phyloP scores from a whole-genome alignment of 768 basidiomycete genomes.

The Amanita muscaria region DNA sequence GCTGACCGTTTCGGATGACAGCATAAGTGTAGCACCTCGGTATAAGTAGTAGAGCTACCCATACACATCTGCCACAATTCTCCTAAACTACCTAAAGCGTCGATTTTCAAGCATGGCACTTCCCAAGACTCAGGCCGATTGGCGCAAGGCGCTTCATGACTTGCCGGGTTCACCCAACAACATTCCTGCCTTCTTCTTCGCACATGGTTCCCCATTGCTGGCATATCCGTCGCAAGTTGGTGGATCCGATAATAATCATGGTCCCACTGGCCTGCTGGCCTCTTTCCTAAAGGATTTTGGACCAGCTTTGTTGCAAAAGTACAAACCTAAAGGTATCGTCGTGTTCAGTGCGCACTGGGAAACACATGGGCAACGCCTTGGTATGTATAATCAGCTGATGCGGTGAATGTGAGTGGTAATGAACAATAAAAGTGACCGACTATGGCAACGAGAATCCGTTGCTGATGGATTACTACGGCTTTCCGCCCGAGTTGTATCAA shows the following conservation, averaged over 20 bases:
- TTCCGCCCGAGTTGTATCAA: conserved; percentile 47
- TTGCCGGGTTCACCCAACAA: conserved; percentile 49
- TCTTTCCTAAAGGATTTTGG: conserved; percentile 60
- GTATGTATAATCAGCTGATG: conserved; percentile 31
- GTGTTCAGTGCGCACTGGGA: conserved; percentile 86
- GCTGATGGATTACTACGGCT: conserved; percentile 68
- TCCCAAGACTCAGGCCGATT: conserved; percentile 23
- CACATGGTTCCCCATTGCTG: conserved; percentile 55
- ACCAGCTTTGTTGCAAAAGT: conserved; percentile 53
- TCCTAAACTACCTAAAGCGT: no score
- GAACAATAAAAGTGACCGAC: conserved; percentile 42
- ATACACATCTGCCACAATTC: no score
- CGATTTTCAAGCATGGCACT: neutral
- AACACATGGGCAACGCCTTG: conserved; percentile 46
- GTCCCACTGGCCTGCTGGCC: conserved; percentile 45
- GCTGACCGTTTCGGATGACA: no score
- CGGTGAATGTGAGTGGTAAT: neutral
- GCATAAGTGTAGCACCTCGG: no score
- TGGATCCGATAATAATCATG: conserved; percentile 25
- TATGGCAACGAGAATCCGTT: conserved; percentile 72
- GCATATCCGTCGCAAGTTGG: conserved; percentile 20
- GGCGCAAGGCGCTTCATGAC: conserved; percentile 43
- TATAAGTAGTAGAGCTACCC: no score
- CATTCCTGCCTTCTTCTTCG: conserved; percentile 73
- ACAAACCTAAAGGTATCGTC: conserved; percentile 69